These are phyloP conservation scores for Geoglossum cookeanum DNA, from an alignment of 2,329 filamentous ascomycete species.

Conservation along the genomic window DNA sequence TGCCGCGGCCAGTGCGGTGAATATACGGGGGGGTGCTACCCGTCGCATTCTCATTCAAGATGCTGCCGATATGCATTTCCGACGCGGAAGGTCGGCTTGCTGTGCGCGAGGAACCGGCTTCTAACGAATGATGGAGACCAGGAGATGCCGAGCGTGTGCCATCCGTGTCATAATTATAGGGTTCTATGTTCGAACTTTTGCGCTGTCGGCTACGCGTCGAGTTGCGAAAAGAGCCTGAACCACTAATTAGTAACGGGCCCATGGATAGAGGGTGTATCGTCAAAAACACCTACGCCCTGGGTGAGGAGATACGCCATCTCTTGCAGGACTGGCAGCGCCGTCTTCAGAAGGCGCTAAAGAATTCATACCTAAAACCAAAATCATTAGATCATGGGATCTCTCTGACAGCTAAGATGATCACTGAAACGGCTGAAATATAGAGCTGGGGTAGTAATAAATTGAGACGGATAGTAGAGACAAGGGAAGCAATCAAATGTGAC, in stretches of 20 bases:
- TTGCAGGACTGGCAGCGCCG: slow-evolving; percentile 2
- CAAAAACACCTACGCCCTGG: neutral
- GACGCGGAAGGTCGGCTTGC: neutral
- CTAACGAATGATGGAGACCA: neutral
- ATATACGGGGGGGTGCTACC: neutral
- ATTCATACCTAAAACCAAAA: neutral
- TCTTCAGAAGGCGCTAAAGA: slow-evolving; percentile 4
- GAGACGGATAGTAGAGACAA: neutral
- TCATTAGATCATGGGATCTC: neutral
- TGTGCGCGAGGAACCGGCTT: neutral
- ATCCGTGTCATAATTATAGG: slow-evolving; percentile 1
- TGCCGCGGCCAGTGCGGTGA: neutral
- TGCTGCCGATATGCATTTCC: neutral
- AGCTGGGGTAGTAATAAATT: neutral
- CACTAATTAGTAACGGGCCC: neutral
- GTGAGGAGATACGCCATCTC: slow-evolving; percentile 2
- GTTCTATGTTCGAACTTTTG: neutral
- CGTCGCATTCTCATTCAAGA: neutral
- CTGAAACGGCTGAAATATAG: neutral
- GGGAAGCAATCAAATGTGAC: too few species aligned
- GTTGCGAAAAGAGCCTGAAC: neutral
- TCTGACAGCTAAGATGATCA: neutral
- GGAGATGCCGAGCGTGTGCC: slow-evolving; percentile 3
- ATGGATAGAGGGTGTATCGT: neutral
- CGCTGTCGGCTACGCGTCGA: neutral